Conservation (phyloP, 2,329 filamentous ascomycete genomes). For the Colletotrichum sp. region DNA sequence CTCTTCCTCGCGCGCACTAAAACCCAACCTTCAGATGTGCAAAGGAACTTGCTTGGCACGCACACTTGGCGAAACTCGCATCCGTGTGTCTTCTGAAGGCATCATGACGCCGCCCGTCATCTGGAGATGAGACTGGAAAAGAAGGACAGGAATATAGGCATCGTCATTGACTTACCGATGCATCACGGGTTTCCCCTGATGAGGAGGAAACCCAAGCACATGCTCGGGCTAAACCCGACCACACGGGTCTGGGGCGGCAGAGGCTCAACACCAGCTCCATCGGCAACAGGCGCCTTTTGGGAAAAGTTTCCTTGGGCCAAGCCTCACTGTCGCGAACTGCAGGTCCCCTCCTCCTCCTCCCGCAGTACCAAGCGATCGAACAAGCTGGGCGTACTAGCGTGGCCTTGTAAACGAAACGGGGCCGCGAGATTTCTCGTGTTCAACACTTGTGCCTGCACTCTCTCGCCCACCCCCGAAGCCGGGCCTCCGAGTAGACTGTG, state of each 20-base stretch:
- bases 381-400: background rate
- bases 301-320: constrained; percentile 14
- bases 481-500: background rate
- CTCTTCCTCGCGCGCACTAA: background rate
- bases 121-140: background rate
- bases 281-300: background rate
- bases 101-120: background rate
- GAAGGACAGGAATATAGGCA: background rate
- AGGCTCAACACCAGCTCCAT: background rate
- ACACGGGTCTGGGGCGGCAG: background rate
- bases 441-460: background rate
- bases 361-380: background rate
- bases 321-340: background rate
- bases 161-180: background rate
- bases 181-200: background rate
- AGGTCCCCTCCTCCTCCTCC: background rate
- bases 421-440: background rate
- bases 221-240: background rate
- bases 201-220: background rate
- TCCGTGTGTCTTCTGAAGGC: background rate
- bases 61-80: background rate
- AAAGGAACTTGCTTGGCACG: background rate
- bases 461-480: background rate
- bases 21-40: background rate
- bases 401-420: constrained; percentile 9